phyloP scores from a whole-genome alignment of 2,329 filamentous ascomycete genomes.

The Knoxdaviesia capensis region DNA sequence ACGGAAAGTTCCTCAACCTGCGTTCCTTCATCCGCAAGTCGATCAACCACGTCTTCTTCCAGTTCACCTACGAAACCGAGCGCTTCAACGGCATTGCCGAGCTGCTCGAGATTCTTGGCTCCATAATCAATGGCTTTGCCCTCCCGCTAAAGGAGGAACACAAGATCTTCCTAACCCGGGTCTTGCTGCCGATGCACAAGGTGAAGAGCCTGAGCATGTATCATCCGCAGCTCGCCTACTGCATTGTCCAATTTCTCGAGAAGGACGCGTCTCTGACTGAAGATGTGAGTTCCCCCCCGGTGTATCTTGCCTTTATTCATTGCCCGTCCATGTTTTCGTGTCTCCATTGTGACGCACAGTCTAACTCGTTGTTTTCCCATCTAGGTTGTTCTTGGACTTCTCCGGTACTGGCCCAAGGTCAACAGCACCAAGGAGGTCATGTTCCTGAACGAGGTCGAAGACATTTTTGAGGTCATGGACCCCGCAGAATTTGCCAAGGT shows the following conservation, averaged over 20 bases:
- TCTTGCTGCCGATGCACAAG: slow-evolving; percentile 87
- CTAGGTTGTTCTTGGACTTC: slow-evolving; percentile 76
- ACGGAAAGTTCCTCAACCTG: slow-evolving; percentile 95
- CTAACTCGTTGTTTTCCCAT: slow-evolving; percentile 6
- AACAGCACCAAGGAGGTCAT: slow-evolving; percentile 99
- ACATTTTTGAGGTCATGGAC: slow-evolving; percentile 99
- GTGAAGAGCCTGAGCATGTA: slow-evolving; percentile 99
- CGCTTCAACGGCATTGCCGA: slow-evolving; percentile 97
- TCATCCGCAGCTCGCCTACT: slow-evolving; percentile 93
- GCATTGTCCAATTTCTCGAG: slow-evolving; percentile 95
- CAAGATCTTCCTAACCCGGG: slow-evolving; percentile 89
- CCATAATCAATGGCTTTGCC: slow-evolving; percentile 97
- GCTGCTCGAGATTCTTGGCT: slow-evolving; percentile 85
- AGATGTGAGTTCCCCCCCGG: slow-evolving; percentile 40
- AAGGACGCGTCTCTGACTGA: slow-evolving; percentile 95
- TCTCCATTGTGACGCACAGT: not conserved
- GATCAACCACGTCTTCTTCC: slow-evolving; percentile 99
- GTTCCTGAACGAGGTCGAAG: slow-evolving; percentile 97
- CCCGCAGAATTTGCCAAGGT: slow-evolving; percentile 97
- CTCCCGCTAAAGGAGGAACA: slow-evolving; percentile 95
- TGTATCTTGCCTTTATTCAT: slow-evolving; percentile 3
- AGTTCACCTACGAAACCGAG: slow-evolving; percentile 97
- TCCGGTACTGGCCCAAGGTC: slow-evolving; percentile 97
- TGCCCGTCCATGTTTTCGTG: not conserved
- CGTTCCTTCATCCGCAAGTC: slow-evolving; percentile 93